Conservation (phyloP, 1,284 basidiomycete species). For the Tausonia pullulans region DNA sequence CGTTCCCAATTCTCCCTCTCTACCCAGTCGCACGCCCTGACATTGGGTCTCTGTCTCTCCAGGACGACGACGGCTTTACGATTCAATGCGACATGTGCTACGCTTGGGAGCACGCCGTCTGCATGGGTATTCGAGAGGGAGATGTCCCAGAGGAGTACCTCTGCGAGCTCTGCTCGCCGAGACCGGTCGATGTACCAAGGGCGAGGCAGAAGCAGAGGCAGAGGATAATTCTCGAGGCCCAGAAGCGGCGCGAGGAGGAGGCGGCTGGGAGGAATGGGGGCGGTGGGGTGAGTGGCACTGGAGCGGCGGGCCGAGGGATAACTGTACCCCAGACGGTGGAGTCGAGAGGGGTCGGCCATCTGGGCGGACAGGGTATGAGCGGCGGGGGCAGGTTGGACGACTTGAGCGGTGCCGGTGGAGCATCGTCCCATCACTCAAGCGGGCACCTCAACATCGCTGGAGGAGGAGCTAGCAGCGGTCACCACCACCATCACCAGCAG, state of each 20-base stretch:
- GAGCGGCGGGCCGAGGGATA: conserved; percentile 2
- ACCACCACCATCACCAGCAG: too few species aligned
- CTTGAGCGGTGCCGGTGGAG: too few species aligned
- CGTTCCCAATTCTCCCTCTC: neutral
- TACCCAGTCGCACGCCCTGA: conserved; percentile 34
- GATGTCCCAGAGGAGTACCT: conserved; percentile 53
- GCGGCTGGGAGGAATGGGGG: neutral
- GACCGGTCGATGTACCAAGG: conserved; percentile 24
- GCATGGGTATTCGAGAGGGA: conserved; percentile 54
- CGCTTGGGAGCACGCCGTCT: conserved; percentile 82
- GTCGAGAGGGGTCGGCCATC: neutral
- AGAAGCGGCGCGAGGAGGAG: conserved; percentile 10
- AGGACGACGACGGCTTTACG: conserved; percentile 79
- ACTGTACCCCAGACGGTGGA: neutral
- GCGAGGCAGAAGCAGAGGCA: conserved; percentile 23
- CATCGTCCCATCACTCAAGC: too few species aligned
- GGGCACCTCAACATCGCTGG: too few species aligned
- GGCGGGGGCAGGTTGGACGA: neutral
- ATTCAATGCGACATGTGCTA: conserved; percentile 83
- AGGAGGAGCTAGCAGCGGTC: too few species aligned
- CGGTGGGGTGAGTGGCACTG: conserved; percentile 6
- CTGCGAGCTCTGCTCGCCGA: conserved; percentile 32
- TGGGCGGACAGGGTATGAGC: neutral
- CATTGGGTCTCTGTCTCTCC: conserved; percentile 51
- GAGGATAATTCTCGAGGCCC: conserved; percentile 14